Base-by-base conservation (phyloP, 1,284 basidiomycete genomes). In the Melampsora americana region DNA sequence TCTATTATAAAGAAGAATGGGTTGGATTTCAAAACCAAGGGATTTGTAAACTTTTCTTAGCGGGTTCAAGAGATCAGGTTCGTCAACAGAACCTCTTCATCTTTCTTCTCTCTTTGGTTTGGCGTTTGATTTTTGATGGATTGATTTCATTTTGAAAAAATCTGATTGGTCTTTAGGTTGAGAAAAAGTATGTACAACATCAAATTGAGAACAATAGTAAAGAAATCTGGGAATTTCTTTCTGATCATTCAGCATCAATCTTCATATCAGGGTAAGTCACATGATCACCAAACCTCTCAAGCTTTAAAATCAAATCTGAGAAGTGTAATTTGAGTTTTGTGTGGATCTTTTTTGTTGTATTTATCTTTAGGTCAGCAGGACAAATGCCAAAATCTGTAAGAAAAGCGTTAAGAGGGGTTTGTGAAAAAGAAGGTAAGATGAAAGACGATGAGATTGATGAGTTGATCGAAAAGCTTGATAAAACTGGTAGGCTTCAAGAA, bases 321-420 rank as follows among this genome's bases (percentile, higher is more conserved):
- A n/a, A n/a, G n/a, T n/a, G n/a, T n/a, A n/a, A n/a, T n/a, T n/a
- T n/a, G n/a, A n/a, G n/a, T n/a, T n/a, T n/a, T n/a, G n/a, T n/a
- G n/a, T n/a, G n/a, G n/a, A n/a, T n/a, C n/a, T n/a, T n/a, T n/a
- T n/a, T n/a, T n/a, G n/a, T n/a, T n/a, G n/a, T n/a, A n/a, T n/a
- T n/a, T n/a, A n/a, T n/a, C n/a, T n/a, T n/a, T 77, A 95, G 93
- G 23, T 94, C 95, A 0, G 92, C 93, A 0, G 95, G 95, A 80
- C 91, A 94, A 82, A 98, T 98, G 95, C 95, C 95, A 0, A 86
- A 89, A 20, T 90, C 88, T 0, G 93, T 98, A 11, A 89, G 90
- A 78, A 87, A 87, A 14, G 90, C 91, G 0, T 82, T 98, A 6
- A 85, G 85, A 20, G 85, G 85, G 74, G 87, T 89, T 18, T 87